phyloP scores from a whole-genome alignment of 768 basidiomycete species.

The Leccinum boreale region DNA sequence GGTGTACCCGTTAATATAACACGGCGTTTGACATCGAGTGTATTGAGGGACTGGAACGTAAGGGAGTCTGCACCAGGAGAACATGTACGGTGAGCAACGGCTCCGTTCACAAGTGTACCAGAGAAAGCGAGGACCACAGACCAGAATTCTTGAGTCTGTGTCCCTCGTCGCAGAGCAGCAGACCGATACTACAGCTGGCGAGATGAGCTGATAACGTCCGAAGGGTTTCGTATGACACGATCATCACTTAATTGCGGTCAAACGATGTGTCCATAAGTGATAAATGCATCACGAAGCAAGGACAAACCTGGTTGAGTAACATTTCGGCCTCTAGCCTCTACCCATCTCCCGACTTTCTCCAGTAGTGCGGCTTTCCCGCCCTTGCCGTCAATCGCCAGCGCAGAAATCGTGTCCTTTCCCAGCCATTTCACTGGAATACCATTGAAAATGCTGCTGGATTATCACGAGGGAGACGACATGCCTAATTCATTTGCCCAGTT shows the following conservation, averaged over 20 bases:
- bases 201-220: constrained; percentile 76
- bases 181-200: constrained; percentile 76
- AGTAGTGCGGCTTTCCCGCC: constrained; percentile 80
- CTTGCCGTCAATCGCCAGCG: constrained; percentile 89
- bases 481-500: constrained; percentile 99
- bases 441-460: neutral
- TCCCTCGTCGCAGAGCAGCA: constrained; percentile 96
- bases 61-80: constrained; percentile 58
- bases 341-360: constrained; percentile 83
- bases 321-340: constrained; percentile 81
- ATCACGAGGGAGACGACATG: constrained; percentile 32
- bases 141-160: constrained; percentile 96
- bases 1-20: constrained; percentile 95
- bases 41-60: constrained; percentile 82
- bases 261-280: neutral
- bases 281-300: neutral
- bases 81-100: neutral
- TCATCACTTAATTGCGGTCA: constrained; percentile 69
- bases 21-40: constrained; percentile 81
- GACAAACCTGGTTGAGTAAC: constrained; percentile 83
- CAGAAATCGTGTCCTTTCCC: constrained; percentile 77
- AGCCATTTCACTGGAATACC: constrained; percentile 83
- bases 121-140: constrained; percentile 30
- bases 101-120: neutral
- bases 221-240: constrained; percentile 96